Evolutionary conservation across 495 filamentous ascomycete species (phyloP).

Genomic region (Penicillium fimorum): DNA sequence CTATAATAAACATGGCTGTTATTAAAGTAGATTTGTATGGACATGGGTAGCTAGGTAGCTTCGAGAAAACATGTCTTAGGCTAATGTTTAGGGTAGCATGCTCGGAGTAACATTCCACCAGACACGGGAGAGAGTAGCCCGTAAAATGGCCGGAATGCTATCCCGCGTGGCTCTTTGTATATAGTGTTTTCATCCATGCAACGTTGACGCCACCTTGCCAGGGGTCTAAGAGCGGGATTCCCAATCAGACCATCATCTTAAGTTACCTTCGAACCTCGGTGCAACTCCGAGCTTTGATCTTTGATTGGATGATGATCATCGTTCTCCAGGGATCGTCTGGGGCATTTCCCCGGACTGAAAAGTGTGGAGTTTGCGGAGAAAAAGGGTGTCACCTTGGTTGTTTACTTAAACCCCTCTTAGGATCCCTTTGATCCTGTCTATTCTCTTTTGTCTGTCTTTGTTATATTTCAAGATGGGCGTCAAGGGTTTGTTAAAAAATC

Average conservation of each 20-base stretch:
- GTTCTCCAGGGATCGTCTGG: conserved; percentile 9
- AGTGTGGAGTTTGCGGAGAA: conserved; percentile 14
- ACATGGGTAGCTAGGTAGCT: too few species aligned
- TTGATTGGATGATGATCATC: not conserved
- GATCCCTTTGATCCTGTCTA: not conserved
- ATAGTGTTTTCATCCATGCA: not conserved
- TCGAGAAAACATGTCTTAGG: too few species aligned
- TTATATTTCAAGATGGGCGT: conserved; percentile 25
- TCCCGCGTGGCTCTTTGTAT: not conserved
- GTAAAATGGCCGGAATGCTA: conserved; percentile 3
- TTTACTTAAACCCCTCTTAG: not conserved
- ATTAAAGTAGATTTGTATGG: not conserved
- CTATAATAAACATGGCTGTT: not conserved
- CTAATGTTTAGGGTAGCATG: not conserved
- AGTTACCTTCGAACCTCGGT: conserved; percentile 1
- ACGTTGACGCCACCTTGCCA: conserved; percentile 7
- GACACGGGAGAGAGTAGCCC: conserved; percentile 1
- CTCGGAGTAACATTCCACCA: conserved; percentile 2
- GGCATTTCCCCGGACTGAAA: conserved; percentile 8
- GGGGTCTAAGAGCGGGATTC: conserved; percentile 1
- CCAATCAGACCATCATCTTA: too few species aligned
- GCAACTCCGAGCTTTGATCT: not conserved
- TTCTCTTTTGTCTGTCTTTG: not conserved
- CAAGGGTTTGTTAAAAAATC: conserved; percentile 30
- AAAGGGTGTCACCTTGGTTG: conserved; percentile 6